Conservation (phyloP, 352 stramenopile genomes). For the Phytophthora pini region DNA sequence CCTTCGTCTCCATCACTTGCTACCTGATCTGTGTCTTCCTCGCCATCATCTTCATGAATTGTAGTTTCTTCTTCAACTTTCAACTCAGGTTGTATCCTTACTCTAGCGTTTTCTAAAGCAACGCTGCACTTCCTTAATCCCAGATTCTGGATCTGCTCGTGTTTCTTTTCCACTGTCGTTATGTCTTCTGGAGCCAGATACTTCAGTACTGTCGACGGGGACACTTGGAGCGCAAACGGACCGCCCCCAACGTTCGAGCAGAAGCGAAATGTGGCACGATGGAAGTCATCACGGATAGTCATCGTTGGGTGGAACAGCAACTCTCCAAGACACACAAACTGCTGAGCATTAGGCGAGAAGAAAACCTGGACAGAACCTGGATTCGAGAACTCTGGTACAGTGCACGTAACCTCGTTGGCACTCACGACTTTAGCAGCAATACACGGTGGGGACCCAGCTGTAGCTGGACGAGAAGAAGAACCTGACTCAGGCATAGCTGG, state of each 20-base stretch:
- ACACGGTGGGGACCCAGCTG: constrained; percentile 36
- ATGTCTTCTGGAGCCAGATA: constrained; percentile 47
- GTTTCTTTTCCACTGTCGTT: constrained; percentile 50
- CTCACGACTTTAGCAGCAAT: constrained; percentile 60
- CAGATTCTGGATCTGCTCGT: constrained; percentile 33
- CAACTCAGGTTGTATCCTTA: neutral
- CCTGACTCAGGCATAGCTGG: constrained; percentile 4
- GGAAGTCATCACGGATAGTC: constrained; percentile 53
- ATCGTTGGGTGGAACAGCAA: constrained; percentile 63
- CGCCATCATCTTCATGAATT: constrained; percentile 27
- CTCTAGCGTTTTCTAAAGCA: constrained; percentile 12
- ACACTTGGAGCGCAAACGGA: constrained; percentile 61
- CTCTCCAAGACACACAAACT: constrained; percentile 71
- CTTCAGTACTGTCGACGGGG: constrained; percentile 55
- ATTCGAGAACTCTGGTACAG: constrained; percentile 61
- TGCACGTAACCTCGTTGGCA: constrained; percentile 54
- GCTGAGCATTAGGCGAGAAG: constrained; percentile 76
- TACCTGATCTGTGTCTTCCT: neutral
- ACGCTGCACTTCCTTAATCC: constrained; percentile 26
- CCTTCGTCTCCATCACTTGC: constrained; percentile 11
- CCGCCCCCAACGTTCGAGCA: constrained; percentile 72
- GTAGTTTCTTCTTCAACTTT: constrained; percentile 4
- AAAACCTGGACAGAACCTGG: constrained; percentile 52
- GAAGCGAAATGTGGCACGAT: constrained; percentile 46
- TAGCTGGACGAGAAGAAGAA: neutral